Percentiles rank a stretch among this genome's conserved stretches.
These are phyloP conservation scores for Helenozyma baotianmanensis DNA, from an alignment of 805 yeast genomes.

Conservation along the genomic window DNA sequence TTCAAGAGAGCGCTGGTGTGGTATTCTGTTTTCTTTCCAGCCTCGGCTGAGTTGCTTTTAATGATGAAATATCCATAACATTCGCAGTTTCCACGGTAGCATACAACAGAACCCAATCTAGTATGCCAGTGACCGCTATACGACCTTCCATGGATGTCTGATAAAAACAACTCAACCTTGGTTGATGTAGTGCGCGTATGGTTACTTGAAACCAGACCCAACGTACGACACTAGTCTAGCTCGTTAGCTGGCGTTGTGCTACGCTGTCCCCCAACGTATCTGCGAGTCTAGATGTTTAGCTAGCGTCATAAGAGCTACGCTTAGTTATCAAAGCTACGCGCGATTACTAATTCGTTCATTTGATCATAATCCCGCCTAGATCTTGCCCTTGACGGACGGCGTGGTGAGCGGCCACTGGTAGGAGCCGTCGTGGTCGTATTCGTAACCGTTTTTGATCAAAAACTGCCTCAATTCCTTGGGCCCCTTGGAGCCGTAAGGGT, in stretches of 20 bases:
- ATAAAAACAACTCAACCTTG: conserved; percentile 27
- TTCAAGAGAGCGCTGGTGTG: conserved; percentile 15
- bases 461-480: conserved; percentile 63
- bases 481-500: conserved; percentile 90
- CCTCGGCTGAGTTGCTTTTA: conserved; percentile 22
- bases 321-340: too few relatives aligned
- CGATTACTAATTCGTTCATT: too few relatives aligned
- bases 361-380: too few relatives aligned
- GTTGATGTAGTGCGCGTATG: too few relatives aligned
- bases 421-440: conserved; percentile 53
- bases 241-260: too few relatives aligned
- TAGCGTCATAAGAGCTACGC: too few relatives aligned
- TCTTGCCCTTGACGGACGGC: conserved; percentile 33
- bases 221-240: too few relatives aligned
- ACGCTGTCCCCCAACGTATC: too few relatives aligned
- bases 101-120: conserved; percentile 79
- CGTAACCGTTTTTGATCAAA: conserved; percentile 67
- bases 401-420: conserved; percentile 92
- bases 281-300: too few relatives aligned
- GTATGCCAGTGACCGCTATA: conserved; percentile 83
- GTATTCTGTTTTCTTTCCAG: conserved; percentile 1
- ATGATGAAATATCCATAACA: conserved; percentile 78
- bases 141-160: conserved; percentile 94
- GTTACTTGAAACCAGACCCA: too few relatives aligned
- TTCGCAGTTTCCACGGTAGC: conserved; percentile 97